These are phyloP conservation scores for Aspergillus bombycis DNA, from an alignment of 2,329 filamentous ascomycete species.

Conservation along the genomic window DNA sequence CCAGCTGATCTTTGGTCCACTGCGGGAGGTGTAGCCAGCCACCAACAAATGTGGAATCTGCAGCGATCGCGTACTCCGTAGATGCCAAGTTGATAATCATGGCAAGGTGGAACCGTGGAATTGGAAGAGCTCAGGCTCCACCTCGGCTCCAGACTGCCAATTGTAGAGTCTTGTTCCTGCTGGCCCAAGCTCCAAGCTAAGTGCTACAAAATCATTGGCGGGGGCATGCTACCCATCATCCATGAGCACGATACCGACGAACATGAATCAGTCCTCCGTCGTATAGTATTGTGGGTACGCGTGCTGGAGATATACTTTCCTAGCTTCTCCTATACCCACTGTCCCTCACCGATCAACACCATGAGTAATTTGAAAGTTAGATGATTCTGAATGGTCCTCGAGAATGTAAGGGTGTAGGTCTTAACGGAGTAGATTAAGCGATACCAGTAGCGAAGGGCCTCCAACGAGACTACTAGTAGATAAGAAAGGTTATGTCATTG, in stretches of 20 bases:
- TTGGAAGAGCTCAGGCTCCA: slow-evolving; percentile 2
- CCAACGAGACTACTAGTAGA: not conserved
- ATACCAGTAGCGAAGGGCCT: no score
- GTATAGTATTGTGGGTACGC: not conserved
- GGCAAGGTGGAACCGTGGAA: slow-evolving; percentile 4
- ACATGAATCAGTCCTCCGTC: not conserved
- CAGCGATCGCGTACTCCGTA: slow-evolving; percentile 8
- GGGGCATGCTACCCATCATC: slow-evolving; percentile 1
- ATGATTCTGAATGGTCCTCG: not conserved
- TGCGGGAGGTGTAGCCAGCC: slow-evolving; percentile 18
- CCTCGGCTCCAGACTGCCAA: slow-evolving; percentile 12
- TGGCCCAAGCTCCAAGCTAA: slow-evolving; percentile 13
- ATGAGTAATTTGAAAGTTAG: not conserved
- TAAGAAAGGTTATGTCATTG: not conserved
- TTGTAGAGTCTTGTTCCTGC: not conserved
- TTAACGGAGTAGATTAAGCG: not conserved
- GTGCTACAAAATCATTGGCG: slow-evolving; percentile 7
- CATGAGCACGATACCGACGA: not conserved
- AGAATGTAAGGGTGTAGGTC: slow-evolving; percentile 1
- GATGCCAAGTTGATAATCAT: slow-evolving; percentile 14
- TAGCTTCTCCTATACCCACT: not conserved
- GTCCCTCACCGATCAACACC: slow-evolving; percentile 3
- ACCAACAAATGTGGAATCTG: slow-evolving; percentile 12
- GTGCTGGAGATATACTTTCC: not conserved
- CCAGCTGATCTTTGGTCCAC: slow-evolving; percentile 12